Evolutionary conservation across 1,139 yeast species (phyloP).

Genomic region (Waltiozyma sp.): DNA sequence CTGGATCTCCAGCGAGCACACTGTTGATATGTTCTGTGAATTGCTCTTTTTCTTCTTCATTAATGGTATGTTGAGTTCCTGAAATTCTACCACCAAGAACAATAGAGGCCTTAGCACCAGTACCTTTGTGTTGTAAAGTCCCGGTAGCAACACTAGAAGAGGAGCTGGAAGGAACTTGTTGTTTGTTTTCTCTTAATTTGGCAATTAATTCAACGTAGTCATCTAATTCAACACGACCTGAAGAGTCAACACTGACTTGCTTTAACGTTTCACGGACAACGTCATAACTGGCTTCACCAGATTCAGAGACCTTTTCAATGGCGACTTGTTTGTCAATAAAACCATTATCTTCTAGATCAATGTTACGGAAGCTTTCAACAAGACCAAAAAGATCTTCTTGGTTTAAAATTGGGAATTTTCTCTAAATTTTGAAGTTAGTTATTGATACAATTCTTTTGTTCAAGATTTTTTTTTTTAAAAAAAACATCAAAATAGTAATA

Average conservation of each 20-base stretch:
- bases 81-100: constrained; percentile 76
- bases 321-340: constrained; percentile 89
- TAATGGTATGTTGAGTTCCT: constrained; percentile 94
- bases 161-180: constrained; percentile 12
- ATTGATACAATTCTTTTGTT: too few species aligned
- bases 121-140: constrained; percentile 37
- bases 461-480: too few species aligned
- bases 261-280: constrained; percentile 90
- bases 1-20: constrained; percentile 82
- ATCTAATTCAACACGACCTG: constrained; percentile 93
- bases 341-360: constrained; percentile 91
- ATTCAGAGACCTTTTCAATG: constrained; percentile 68
- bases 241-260: constrained; percentile 85
- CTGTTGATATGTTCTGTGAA: constrained; percentile 93
- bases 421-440: constrained; percentile 27
- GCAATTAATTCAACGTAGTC: constrained; percentile 85
- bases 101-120: constrained; percentile 50
- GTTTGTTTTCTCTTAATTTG: constrained; percentile 42
- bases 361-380: constrained; percentile 71
- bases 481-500: too few species aligned
- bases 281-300: constrained; percentile 79
- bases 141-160: constrained; percentile 20
- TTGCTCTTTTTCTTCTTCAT: constrained; percentile 93
- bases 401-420: constrained; percentile 73
- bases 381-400: constrained; percentile 81